These are phyloP conservation scores for Rosa multiflora DNA, from an alignment of 306 rosid species.

Conservation along the genomic window DNA sequence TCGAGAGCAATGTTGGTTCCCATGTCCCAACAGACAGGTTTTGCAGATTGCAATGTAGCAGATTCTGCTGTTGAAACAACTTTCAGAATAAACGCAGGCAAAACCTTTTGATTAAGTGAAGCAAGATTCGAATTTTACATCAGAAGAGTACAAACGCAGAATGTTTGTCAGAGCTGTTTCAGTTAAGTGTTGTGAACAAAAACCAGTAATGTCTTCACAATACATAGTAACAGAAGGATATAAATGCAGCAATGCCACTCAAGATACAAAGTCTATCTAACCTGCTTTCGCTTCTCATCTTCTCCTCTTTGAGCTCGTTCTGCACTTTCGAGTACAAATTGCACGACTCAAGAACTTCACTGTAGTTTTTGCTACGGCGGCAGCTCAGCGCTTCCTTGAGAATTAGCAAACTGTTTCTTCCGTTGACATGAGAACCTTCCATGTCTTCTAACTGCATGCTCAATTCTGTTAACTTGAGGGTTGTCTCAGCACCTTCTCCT, in stretches of 20 bases:
- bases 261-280: conserved; percentile 51
- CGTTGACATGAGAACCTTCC: conserved; percentile 79
- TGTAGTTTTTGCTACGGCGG: conserved; percentile 63
- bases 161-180: conserved; percentile 30
- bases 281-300: conserved; percentile 78
- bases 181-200: conserved; percentile 26
- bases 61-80: conserved; percentile 7
- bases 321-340: conserved; percentile 64
- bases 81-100: no score
- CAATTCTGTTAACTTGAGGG: conserved; percentile 62
- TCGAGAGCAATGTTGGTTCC: neutral
- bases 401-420: conserved; percentile 74
- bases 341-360: conserved; percentile 78
- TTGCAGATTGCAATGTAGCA: neutral
- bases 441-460: conserved; percentile 93
- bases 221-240: conserved; percentile 49
- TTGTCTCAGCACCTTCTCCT: conserved; percentile 58
- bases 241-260: conserved; percentile 40
- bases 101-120: conserved; percentile 18
- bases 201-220: conserved; percentile 37
- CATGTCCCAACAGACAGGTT: neutral
- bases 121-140: conserved; percentile 33
- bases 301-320: conserved; percentile 78
- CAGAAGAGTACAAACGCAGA: conserved; percentile 20
- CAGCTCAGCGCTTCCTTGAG: conserved; percentile 79